These are phyloP conservation scores for Penicillium crystallinum DNA, from an alignment of 495 filamentous ascomycete genomes.

Conservation along the genomic window DNA sequence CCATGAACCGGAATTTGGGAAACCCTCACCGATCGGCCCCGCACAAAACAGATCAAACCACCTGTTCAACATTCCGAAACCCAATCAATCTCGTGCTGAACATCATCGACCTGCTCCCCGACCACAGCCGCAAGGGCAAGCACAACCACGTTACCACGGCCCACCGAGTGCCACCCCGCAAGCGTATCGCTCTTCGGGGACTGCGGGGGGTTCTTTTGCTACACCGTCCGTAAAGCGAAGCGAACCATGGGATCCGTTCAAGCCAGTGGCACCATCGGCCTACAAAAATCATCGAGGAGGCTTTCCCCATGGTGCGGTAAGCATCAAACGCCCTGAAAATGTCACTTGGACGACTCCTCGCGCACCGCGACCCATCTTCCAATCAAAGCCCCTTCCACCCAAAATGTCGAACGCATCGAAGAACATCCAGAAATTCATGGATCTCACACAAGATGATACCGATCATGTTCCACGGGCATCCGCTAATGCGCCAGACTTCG, in stretches of 20 bases:
- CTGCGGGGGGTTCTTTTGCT: slow-evolving; percentile 11
- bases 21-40: slow-evolving; percentile 49
- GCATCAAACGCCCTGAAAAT: slow-evolving; percentile 45
- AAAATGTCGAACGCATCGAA: slow-evolving; percentile 32
- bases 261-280: slow-evolving; percentile 37
- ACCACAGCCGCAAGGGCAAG: slow-evolving; percentile 16
- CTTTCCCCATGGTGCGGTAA: slow-evolving; percentile 27
- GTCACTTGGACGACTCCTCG: slow-evolving; percentile 35
- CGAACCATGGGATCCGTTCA: slow-evolving; percentile 40
- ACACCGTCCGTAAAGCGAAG: slow-evolving; percentile 23
- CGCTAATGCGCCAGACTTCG: slow-evolving; percentile 24
- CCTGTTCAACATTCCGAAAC: slow-evolving; percentile 50
- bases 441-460: slow-evolving; percentile 36
- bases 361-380: slow-evolving; percentile 37
- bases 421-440: slow-evolving; percentile 39
- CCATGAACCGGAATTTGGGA: slow-evolving; percentile 54
- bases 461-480: slow-evolving; percentile 6
- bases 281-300: slow-evolving; percentile 32
- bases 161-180: slow-evolving; percentile 16
- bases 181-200: slow-evolving; percentile 14
- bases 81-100: slow-evolving; percentile 42
- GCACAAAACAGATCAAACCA: slow-evolving; percentile 38
- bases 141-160: slow-evolving; percentile 8
- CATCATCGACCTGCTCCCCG: slow-evolving; percentile 38
- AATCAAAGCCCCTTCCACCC: slow-evolving; percentile 36